Evolutionary conservation across 129 eudicot species (phyloP), one percentile per base, ranked within the genome.

Genomic region (Artemisia argyi): DNA sequence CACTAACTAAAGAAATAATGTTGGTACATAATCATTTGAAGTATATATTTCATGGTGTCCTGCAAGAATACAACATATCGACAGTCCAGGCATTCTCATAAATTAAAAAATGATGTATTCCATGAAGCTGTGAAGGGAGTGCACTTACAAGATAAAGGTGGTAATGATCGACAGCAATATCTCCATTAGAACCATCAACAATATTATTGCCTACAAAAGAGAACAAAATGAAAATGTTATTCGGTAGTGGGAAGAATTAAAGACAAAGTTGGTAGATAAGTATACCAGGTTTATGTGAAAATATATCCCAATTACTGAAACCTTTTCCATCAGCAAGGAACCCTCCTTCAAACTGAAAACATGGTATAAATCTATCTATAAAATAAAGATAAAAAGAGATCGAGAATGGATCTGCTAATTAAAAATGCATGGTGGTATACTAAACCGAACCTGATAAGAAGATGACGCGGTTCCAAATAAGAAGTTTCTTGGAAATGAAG

Each of bases 391-490:
- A 50, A 10, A 65, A 16, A 56, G 15, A 61, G 4, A 30, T 4
- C 5, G 66, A 83, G 19, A 3, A 86, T 70, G 78, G 83, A 69
- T 18, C 64, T 71, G 71, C 58, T 61, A n/a, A n/a, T n/a, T n/a
- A 11, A 87, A 83, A 39, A 79, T 15, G 50, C 55, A 58, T 67
- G 13, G 8, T 59, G 39, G 44, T 47, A 61, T 14, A 49, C 14
- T 59, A 51, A 15, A 49, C 17, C 13, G 73, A 15, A 91, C 97
- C 88, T 91, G 97, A 81, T 91, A 91, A 49, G 95, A 86, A 52
- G 97, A 87, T 13, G 97, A 91, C 47, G 95, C 89, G 17, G 97
- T 81, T 70, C 97, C 97, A 80, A 87, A 91, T 20, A 91, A 81
- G 78, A 87, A 91, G 66, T 81, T 79, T 55, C 56, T 62, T 13